These are phyloP conservation scores for Sordariomycetes sp. DNA, from an alignment of 2,329 filamentous ascomycete genomes.

Conservation along the genomic window DNA sequence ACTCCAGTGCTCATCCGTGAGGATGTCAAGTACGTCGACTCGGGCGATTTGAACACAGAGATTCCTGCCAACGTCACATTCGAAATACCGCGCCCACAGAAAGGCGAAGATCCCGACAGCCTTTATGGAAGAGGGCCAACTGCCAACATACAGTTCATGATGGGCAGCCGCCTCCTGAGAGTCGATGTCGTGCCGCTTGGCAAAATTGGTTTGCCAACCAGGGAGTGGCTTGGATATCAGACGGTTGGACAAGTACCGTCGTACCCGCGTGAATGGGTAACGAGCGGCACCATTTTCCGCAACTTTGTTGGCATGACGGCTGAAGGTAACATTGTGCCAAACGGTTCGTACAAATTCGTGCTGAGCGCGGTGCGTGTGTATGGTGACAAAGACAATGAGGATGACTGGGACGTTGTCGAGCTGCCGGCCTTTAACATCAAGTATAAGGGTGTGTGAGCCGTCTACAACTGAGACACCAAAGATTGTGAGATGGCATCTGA, in stretches of 20 bases:
- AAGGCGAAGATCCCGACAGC: neutral
- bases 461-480: too few species aligned
- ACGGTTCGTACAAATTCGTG: constrained; percentile 39
- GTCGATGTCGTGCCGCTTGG: constrained; percentile 33
- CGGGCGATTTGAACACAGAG: too few species aligned
- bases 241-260: constrained; percentile 31
- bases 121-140: neutral
- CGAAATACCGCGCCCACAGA: too few species aligned
- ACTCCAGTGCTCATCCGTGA: too few species aligned
- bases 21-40: too few species aligned
- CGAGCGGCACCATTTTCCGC: constrained; percentile 13
- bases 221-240: constrained; percentile 25
- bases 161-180: constrained; percentile 34
- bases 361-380: constrained; percentile 41
- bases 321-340: constrained; percentile 35
- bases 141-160: constrained; percentile 19
- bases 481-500: too few species aligned
- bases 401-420: constrained; percentile 37
- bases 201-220: constrained; percentile 13
- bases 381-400: constrained; percentile 31
- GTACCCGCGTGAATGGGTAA: constrained; percentile 26
- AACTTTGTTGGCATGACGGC: constrained; percentile 37
- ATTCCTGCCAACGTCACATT: too few species aligned
- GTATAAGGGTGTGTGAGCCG: too few species aligned
- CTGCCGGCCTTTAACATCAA: constrained; percentile 32